phyloP scores from a whole-genome alignment of 345 rosid genomes.

The Tarenaya hassleriana region DNA sequence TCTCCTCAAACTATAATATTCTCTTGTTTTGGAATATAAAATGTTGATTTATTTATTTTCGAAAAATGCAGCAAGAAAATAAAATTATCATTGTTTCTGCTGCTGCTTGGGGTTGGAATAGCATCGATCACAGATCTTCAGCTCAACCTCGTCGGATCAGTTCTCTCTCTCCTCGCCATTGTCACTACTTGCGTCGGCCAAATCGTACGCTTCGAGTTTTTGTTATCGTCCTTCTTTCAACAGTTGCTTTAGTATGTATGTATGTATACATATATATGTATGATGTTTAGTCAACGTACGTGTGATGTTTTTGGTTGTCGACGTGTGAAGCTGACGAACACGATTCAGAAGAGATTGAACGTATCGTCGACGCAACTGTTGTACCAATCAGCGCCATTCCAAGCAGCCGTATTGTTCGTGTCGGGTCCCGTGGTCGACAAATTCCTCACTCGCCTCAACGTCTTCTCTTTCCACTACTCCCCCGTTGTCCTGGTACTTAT shows the following conservation, averaged over 20 bases:
- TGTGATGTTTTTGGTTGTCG: not conserved
- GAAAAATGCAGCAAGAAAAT: constrained; percentile 67
- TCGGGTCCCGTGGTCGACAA: constrained; percentile 93
- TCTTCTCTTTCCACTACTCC: constrained; percentile 77
- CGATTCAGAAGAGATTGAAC: constrained; percentile 86
- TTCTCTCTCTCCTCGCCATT: constrained; percentile 81
- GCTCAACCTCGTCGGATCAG: constrained; percentile 74
- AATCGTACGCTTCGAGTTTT: constrained; percentile 93
- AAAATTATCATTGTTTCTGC: constrained; percentile 55
- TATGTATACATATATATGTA: not conserved
- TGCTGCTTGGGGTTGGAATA: constrained; percentile 81
- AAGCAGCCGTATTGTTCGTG: constrained; percentile 92
- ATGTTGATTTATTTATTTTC: too few relatives aligned
- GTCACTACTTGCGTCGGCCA: constrained; percentile 92
- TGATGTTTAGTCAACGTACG: too few relatives aligned
- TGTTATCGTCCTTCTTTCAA: too few relatives aligned
- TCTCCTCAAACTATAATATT: not conserved
- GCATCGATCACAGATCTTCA: constrained; percentile 97
- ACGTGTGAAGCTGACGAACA: constrained; percentile 81
- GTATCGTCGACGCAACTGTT: constrained; percentile 94
- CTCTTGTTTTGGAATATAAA: constrained; percentile 1
- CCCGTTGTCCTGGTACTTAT: constrained; percentile 62
- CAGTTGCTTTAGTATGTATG: too few relatives aligned
- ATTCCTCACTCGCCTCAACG: constrained; percentile 72
- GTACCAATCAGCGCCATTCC: constrained; percentile 97